phyloP scores from a whole-genome alignment of 345 rosid genomes.

The Citrus reticulata region DNA sequence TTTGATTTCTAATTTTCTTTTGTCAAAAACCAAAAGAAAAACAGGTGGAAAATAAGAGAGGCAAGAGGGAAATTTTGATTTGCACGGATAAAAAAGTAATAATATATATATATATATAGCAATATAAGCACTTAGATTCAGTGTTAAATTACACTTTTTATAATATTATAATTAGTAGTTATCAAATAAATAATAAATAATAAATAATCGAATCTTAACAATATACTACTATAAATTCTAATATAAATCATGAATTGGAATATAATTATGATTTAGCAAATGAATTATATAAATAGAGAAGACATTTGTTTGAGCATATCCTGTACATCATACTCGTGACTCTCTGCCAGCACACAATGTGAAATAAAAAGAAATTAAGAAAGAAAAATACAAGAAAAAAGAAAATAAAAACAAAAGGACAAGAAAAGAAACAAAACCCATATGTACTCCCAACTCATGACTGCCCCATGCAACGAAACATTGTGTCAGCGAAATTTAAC shows the following conservation, averaged over 20 bases:
- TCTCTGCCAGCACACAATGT: constrained; percentile 18
- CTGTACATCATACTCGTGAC: constrained; percentile 29
- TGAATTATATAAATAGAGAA: background rate
- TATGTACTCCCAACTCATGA: constrained; percentile 25
- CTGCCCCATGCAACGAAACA: constrained; percentile 45
- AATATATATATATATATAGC: too few species aligned
- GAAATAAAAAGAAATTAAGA: background rate
- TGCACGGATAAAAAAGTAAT: too few species aligned
- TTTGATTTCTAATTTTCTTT: background rate
- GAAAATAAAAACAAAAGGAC: constrained; percentile 32
- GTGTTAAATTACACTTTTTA: too few species aligned
- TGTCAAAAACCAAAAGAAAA: background rate
- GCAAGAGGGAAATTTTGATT: too few species aligned
- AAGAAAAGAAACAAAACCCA: constrained; percentile 34
- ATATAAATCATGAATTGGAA: background rate
- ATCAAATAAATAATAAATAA: too few species aligned
- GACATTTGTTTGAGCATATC: constrained; percentile 11
- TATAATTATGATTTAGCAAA: too few species aligned
- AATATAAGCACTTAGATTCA: too few species aligned
- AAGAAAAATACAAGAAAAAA: constrained; percentile 7
- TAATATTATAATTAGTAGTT: too few species aligned
- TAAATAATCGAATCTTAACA: too few species aligned
- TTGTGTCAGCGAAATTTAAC: constrained; percentile 36
- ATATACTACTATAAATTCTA: too few species aligned
- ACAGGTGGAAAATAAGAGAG: too few species aligned